These are phyloP conservation scores for Nitzschia putrida DNA, from an alignment of 108 stramenopile genomes.

Conservation along the genomic window DNA sequence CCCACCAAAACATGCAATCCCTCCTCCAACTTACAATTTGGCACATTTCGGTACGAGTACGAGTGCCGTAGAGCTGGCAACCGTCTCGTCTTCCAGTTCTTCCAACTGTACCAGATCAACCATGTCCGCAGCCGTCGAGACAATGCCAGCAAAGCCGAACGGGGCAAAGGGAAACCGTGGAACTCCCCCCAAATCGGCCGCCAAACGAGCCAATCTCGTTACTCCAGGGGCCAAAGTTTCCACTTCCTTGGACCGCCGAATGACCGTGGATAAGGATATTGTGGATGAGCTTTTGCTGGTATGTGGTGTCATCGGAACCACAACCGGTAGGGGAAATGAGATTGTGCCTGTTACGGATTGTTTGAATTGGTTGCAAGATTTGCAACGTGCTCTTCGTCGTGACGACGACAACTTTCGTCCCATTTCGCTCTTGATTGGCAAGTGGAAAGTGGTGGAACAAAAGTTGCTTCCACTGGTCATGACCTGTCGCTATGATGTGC, in stretches of 20 bases:
- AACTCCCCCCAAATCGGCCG: too few species aligned
- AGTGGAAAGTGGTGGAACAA: slow-evolving; percentile 81
- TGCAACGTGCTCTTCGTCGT: slow-evolving; percentile 83
- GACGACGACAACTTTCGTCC: slow-evolving; percentile 82
- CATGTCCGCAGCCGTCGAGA: too few species aligned
- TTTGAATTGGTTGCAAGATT: slow-evolving; percentile 85
- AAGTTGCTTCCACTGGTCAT: slow-evolving; percentile 80
- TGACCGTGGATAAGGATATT: slow-evolving; percentile 71
- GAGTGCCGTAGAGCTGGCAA: too few species aligned
- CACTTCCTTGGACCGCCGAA: slow-evolving; percentile 33
- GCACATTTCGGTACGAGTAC: too few species aligned
- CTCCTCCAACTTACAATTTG: too few species aligned
- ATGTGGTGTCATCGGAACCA: slow-evolving; percentile 84
- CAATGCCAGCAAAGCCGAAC: too few species aligned
- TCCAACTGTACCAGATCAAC: too few species aligned
- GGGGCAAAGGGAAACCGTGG: too few species aligned
- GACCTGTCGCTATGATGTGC: slow-evolving; percentile 76
- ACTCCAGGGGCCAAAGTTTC: slow-evolving; percentile 2
- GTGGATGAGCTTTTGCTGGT: slow-evolving; percentile 84
- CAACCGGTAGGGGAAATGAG: slow-evolving; percentile 28
- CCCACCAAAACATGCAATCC: too few species aligned
- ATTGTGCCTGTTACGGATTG: slow-evolving; percentile 83
- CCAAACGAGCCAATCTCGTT: not conserved
- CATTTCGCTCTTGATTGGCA: slow-evolving; percentile 70
- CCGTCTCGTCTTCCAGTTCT: too few species aligned